A percentile compares a stretch with the other conserved stretches of the same genome.
phyloP scores from a whole-genome alignment of 768 basidiomycete species.

The Boletus coccyginus region DNA sequence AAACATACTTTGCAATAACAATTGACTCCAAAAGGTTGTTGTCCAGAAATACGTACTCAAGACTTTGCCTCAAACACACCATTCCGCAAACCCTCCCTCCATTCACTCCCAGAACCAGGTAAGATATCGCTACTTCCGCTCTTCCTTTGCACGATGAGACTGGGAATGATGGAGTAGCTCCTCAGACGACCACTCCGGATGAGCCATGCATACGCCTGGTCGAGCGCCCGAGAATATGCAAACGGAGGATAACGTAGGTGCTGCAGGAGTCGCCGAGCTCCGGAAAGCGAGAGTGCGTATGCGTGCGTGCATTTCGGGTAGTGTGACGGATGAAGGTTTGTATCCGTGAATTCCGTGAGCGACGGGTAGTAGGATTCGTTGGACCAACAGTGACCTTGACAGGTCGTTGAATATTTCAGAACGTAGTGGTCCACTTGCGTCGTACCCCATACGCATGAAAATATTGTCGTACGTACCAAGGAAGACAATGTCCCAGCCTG shows the following conservation, averaged over 20 bases:
- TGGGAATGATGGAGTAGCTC: conserved; percentile 65
- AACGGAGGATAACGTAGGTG: conserved; percentile 63
- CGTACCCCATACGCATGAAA: not conserved
- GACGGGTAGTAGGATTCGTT: conserved; percentile 53
- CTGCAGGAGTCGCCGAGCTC: conserved; percentile 58
- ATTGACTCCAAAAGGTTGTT: not conserved
- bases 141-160: conserved; percentile 66
- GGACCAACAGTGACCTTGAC: conserved; percentile 76
- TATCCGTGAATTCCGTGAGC: conserved; percentile 19
- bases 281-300: conserved; percentile 43
- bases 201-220: conserved; percentile 59
- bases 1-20: not conserved
- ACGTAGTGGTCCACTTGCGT: not conserved
- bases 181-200: conserved; percentile 52
- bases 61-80: conserved; percentile 40
- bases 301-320: conserved; percentile 66
- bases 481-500: conserved; percentile 71
- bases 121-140: conserved; percentile 53
- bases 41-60: not conserved
- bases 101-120: conserved; percentile 46
- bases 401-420: not conserved
- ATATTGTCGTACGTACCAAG: conserved; percentile 44
- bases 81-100: conserved; percentile 50
- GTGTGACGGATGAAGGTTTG: conserved; percentile 52
- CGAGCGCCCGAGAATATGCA: conserved; percentile 57